Evolutionary conservation across 2,329 filamentous ascomycete species (phyloP), one percentile per base, ranked within the genome.

Genomic region (Penicillium janthinellum): DNA sequence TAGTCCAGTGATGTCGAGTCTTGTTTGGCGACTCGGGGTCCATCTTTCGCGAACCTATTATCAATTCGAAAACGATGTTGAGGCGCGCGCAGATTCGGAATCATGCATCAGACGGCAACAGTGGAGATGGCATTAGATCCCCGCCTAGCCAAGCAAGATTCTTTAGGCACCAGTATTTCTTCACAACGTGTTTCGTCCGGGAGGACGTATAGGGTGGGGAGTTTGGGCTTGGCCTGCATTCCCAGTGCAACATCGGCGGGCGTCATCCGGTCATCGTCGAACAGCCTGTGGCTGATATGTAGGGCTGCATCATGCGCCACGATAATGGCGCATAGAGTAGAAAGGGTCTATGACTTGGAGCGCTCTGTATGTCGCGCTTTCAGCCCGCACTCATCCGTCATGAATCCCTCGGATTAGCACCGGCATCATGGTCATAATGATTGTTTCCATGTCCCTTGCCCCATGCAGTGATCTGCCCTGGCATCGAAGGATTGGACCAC

Each of bases 91-190:
- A 4, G 22, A 22, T 4, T 22, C 22, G 22, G 22, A 22, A 22
- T 22, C 22, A 22, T 22, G 22, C 22, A 22, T 22, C 22, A 22
- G 22, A 22, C 22, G 22, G 22, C 22, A 22, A 22, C 22, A 22
- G 25, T 22, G 35, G 41, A 12, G 57, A 62, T 57, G 39, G 38
- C 55, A 38, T n/a, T 22, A 10, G 28, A 42, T 52, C 48, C 55
- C 56, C 38, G 34, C 58, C 37, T 11, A 58, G 37, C 48, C 31
- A 47, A 56, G 44, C 17, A 22, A 50, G 50, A 10, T 17, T 35
- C 37, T 20, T 56, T 66, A 66, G 65, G 65, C 64, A 66, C 52
- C 64, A 67, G 47, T 49, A 39, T 67, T 65, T 64, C n/a, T 57
- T 31, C n/a, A 42, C 17, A 22, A 39, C 25, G 39, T 34, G 11